Base-by-base conservation (phyloP, 352 stramenopile genomes). In the Globisporangium echinulatum region DNA sequence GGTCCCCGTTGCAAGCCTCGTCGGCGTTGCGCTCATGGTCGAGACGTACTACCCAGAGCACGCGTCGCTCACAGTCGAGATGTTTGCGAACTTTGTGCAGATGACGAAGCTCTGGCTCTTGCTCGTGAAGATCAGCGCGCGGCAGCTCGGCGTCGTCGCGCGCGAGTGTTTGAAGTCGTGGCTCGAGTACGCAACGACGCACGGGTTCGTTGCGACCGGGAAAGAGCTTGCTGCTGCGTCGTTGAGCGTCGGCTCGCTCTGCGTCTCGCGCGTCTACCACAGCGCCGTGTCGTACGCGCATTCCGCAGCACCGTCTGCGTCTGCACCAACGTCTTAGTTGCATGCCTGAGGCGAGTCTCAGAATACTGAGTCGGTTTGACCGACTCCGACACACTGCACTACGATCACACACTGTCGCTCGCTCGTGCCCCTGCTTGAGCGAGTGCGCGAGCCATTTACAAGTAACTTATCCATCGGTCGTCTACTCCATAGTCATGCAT, bases 1-100 rank as follows among this genome's bases (percentile, higher is more conserved):
- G 83, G 83, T 93, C 38, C 84, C 84, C 11, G 62, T 91, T 7
- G 84, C 79, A 7, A 90, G 79, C 48, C 65, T 90, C 57, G 69
- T 89, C 13, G 84, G 81, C 10, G 54, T 88, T 6, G 81, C 76
- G n/a, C 69, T 93, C 14, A 74, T 88, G 50, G 59, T 91, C 19
- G 84, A 93, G 63, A 88, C 84, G 58, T 88, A 89, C 64, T 93
- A 88, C 47, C 84, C 84, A 0, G 81, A 93, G 55, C 79, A 89
- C 61, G 72, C 79, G 38, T 74, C 68, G 50, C 52, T 93, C 58
- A 82, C 77, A 4, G 53, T 91, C 19, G 84, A 91, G 57, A 70
- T 93, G 39, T 70, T 71, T 36, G 71, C 66, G 15, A 90, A 91
- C 63, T 91, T 90, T 56, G 70, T 90, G 17, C 79, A 93, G 71